Conservation (phyloP, 2,329 filamentous ascomycete genomes). For the Aspergillus transmontanensis region DNA sequence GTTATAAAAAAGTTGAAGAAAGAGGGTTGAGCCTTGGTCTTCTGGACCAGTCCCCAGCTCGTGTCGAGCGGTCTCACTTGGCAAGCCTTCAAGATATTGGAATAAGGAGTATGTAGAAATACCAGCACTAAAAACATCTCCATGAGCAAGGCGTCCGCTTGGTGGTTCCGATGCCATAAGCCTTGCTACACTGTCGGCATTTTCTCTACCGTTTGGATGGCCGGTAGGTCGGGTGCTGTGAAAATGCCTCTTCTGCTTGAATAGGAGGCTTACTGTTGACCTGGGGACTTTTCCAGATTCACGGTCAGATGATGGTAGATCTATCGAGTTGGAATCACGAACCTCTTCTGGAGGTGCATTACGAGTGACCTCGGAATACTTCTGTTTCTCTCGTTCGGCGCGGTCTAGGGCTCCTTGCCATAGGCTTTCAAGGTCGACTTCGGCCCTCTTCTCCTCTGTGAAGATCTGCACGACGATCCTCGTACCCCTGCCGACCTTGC, state of each 20-base stretch:
- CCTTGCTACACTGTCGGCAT: not conserved
- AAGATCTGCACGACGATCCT: constrained; percentile 72
- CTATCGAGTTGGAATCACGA: constrained; percentile 23
- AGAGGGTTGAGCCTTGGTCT: constrained; percentile 45
- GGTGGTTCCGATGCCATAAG: not conserved
- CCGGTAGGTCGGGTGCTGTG: constrained; percentile 23
- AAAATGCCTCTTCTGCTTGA: constrained; percentile 32
- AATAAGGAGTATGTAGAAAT: constrained; percentile 25
- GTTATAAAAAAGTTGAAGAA: constrained; percentile 45
- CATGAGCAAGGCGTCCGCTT: not conserved
- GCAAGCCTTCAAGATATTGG: constrained; percentile 31
- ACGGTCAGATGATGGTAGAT: constrained; percentile 26
- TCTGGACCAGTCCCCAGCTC: constrained; percentile 41
- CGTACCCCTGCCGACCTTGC: constrained; percentile 58
- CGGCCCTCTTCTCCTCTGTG: constrained; percentile 68
- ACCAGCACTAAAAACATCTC: not conserved
- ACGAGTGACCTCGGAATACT: constrained; percentile 28
- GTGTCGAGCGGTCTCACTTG: constrained; percentile 32
- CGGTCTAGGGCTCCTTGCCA: constrained; percentile 57
- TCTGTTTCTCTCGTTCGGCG: constrained; percentile 41
- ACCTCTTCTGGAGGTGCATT: constrained; percentile 27
- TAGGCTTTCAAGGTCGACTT: constrained; percentile 67
- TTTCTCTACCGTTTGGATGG: not conserved
- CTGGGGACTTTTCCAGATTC: constrained; percentile 18
- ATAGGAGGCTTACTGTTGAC: constrained; percentile 19